Conservation (phyloP, 306 rosid genomes). For the Fagus crenata region DNA sequence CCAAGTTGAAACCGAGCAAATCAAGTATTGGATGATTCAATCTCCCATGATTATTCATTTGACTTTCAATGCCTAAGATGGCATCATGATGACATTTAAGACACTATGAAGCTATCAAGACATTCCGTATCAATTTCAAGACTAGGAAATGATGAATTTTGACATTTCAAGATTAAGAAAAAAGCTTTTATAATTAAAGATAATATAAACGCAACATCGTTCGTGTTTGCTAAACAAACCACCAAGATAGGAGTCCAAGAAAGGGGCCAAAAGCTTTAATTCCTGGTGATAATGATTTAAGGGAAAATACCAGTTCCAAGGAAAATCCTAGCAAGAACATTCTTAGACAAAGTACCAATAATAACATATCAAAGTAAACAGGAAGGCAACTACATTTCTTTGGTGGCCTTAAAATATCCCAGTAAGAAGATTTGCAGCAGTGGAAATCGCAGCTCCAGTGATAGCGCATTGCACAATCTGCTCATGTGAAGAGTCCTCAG, state of each 20-base stretch:
- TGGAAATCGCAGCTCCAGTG: slow-evolving; percentile 83
- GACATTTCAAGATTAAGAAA: no score
- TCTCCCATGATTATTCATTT: no score
- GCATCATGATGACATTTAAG: no score
- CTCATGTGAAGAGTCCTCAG: slow-evolving; percentile 66
- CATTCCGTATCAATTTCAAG: no score
- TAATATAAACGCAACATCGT: background rate
- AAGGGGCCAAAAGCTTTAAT: background rate
- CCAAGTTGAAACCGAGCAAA: background rate
- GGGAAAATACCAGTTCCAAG: background rate
- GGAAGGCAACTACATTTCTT: background rate
- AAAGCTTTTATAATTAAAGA: no score
- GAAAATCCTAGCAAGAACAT: background rate
- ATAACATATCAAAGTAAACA: slow-evolving; percentile 8
- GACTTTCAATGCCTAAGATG: no score
- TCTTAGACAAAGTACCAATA: slow-evolving; percentile 9
- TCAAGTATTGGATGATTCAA: background rate
- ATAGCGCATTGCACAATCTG: slow-evolving; percentile 80
- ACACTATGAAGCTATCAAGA: no score
- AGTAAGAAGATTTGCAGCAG: slow-evolving; percentile 78
- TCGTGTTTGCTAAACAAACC: background rate
- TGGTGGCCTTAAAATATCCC: slow-evolving; percentile 51
- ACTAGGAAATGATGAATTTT: no score
- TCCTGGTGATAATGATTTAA: background rate
- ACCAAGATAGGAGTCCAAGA: background rate